Conservation (phyloP, 345 rosid species). For the Eucalyptus cloeziana region DNA sequence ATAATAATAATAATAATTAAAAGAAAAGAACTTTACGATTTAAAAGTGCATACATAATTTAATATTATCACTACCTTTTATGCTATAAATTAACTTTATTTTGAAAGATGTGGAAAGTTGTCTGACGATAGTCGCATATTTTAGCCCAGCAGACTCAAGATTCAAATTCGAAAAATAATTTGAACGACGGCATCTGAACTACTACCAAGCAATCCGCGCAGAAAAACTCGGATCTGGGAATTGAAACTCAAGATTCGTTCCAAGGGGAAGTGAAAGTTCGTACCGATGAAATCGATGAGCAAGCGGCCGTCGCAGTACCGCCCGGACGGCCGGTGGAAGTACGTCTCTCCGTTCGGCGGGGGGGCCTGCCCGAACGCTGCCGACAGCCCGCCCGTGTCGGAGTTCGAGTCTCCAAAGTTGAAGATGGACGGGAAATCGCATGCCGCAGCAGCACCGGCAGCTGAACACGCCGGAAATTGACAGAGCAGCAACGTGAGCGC, state of each 20-base stretch:
- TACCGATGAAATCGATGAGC: conserved; percentile 59
- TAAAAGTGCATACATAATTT: background rate
- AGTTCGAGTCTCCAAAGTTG: conserved; percentile 41
- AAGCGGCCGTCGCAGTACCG: conserved; percentile 60
- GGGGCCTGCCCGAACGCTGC: conserved; percentile 52
- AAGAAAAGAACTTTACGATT: background rate
- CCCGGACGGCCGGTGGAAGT: conserved; percentile 50
- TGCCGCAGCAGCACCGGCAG: background rate
- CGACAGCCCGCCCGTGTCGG: conserved; percentile 45
- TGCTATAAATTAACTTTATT: background rate
- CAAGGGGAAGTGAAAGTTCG: background rate
- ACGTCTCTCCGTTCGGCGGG: conserved; percentile 44
- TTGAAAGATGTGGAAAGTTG: background rate
- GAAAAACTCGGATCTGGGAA: background rate
- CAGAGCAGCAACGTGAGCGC: background rate
- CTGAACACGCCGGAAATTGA: background rate
- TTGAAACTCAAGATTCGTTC: background rate
- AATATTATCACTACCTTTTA: background rate
- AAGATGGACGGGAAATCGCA: conserved; percentile 27
- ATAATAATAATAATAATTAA: background rate
- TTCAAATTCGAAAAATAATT: background rate
- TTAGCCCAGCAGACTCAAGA: background rate
- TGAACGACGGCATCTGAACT: background rate
- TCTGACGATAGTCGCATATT: background rate
- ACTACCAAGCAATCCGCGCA: background rate